Base-by-base conservation (phyloP, 257 asterid species). In the Ilex asprella region DNA sequence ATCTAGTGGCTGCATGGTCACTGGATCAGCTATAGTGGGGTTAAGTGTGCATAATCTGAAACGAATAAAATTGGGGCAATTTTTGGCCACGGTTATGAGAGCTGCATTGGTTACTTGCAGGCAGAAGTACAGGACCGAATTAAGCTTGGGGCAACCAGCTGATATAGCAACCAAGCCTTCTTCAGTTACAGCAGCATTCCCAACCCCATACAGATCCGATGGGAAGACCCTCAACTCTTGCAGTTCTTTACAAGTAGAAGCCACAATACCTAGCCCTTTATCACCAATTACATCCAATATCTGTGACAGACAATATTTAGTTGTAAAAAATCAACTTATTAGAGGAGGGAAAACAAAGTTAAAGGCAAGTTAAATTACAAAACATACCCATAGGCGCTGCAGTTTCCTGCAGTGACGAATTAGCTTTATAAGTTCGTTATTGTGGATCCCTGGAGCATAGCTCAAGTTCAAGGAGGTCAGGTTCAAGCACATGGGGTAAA, bases 31-130 rank as follows among this genome's bases (percentile, higher is more conserved):
- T 47, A 77, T 69, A 15, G 53, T 62, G 0, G 97, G 96, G 72
- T 87, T 75, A 7, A 80, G 73, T 31, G 91, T 87, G 78, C 79
- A 66, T 27, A 90, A 53, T 14, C 87, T 76, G 79, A 90, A 90
- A 3, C 95, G 84, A 39, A 80, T 83, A 65, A 87, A 87, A 72
- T 87, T 87, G 2, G 96, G 95, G 79, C 96, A 85, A 58, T 87
- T 85, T 60, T 87, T 87, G 2, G 96, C 92, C 51, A 87, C 87
- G 0, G 95, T 77, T 39, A 80, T 82, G 39, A 90, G 88, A 16
- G 96, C 96, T 3, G 95, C 95, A 58, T 90, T 87, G 14, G 96
- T 87, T 93, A 90, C 87, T 71, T 77, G 90, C 78, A 67, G 81
- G 73, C 97, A 90, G 77, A 77, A 80, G 62, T 87, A 90, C 5